Base-by-base conservation (phyloP, 2,329 filamentous ascomycete species). In the Macroventuria anomochaeta region DNA sequence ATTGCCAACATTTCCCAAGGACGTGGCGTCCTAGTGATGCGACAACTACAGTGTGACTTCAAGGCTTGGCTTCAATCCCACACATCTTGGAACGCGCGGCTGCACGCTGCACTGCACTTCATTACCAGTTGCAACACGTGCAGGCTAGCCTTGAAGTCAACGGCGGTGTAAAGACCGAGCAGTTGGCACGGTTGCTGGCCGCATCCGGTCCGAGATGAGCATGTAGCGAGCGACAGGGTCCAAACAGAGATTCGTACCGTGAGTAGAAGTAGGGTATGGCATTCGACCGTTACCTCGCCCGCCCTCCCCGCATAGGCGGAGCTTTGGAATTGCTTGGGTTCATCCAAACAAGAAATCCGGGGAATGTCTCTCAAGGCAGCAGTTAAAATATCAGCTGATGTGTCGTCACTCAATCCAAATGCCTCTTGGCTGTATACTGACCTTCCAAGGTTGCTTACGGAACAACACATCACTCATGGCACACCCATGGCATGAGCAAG, bases 341-440 rank as follows among this genome's bases (percentile, higher is more conserved):
- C 25, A 12, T 21, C 11, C 28, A 32, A 33, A 2, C 42, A 21
- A 46, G 42, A 6, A 20, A 20, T 28, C 6, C 7, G 10, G 10
- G 8, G 31, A 2, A 10, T 10, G 2, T 5, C 1, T 39, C 15
- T 6, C 28, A 48, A 28, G 36, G 25, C 21, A 21, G 15, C 37
- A 26, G 26, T 26, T 25, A 34, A 11, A 29, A 48, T 13, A n/a
- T 54, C 51, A 54, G 39, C 51, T 54, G 39, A 54, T 44, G 23
- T 37, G 12, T 49, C 29, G 31, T 42, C 37, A 49, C 37, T 13
- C n/a, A 13, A 42, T 13, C 23, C 15, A 7, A 34, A 3, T 28
- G n/a, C 5, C 8, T 23, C 51, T 54, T 44, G 51, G 44, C 39
- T 42, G 25, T 40, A 17, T 13, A 32, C n/a, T 28, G 21, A 28